These are phyloP conservation scores for Trypanosoma melophagium DNA, from an alignment of 208 protist genomes.

Conservation along the genomic window DNA sequence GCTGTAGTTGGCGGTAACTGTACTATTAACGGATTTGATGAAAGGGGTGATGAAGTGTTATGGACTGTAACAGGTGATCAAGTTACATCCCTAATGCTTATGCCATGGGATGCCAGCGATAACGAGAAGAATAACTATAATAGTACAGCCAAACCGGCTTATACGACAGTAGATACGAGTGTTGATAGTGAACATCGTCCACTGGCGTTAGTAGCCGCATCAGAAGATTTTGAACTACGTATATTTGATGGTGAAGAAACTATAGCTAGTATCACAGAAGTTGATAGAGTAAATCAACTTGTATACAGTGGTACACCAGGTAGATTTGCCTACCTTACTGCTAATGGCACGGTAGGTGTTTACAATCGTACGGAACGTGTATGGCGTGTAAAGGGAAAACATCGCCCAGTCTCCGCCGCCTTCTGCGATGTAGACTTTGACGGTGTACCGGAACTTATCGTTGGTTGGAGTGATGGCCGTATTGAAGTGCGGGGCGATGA, in stretches of 20 bases:
- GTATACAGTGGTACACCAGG: slow-evolving; percentile 35
- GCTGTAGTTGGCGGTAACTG: slow-evolving; percentile 94
- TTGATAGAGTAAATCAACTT: slow-evolving; percentile 74
- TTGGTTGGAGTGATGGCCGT: slow-evolving; percentile 85
- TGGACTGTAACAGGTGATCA: slow-evolving; percentile 95
- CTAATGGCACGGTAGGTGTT: slow-evolving; percentile 92
- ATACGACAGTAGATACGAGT: background rate
- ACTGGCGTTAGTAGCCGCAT: slow-evolving; percentile 84
- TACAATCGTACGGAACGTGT: slow-evolving; percentile 79
- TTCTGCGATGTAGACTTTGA: slow-evolving; percentile 93
- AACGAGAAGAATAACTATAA: background rate
- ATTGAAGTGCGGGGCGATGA: slow-evolving; percentile 84
- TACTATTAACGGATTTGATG: slow-evolving; percentile 92
- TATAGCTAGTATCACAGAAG: slow-evolving; percentile 77
- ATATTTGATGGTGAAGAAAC: slow-evolving; percentile 90
- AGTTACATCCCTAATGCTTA: slow-evolving; percentile 82
- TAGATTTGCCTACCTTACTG: slow-evolving; percentile 89
- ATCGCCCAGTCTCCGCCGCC: slow-evolving; percentile 70
- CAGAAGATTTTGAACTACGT: slow-evolving; percentile 93
- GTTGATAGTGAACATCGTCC: slow-evolving; percentile 15
- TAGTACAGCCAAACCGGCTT: background rate
- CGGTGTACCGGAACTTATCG: slow-evolving; percentile 90
- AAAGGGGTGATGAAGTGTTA: slow-evolving; percentile 82
- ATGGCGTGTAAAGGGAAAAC: slow-evolving; percentile 88
- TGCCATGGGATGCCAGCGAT: slow-evolving; percentile 48